These are phyloP conservation scores for Calocybe cyanea DNA, from an alignment of 768 basidiomycete species.

Conservation along the genomic window DNA sequence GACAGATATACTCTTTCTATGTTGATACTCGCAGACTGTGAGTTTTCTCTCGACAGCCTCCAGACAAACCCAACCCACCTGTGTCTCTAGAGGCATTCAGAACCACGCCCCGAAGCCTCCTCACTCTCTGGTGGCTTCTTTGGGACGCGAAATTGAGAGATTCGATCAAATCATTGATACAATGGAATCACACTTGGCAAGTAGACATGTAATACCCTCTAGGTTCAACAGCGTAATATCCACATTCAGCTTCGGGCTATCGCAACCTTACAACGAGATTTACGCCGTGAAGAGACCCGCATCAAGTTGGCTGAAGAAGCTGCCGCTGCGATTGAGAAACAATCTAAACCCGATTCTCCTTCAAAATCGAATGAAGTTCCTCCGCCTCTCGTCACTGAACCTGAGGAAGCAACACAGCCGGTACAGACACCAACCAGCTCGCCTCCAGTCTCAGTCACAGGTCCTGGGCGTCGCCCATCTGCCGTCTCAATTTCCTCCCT, in stretches of 20 bases:
- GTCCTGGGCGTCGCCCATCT: conserved; percentile 58
- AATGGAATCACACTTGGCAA: conserved; percentile 68
- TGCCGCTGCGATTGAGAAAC: conserved; percentile 25
- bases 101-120: conserved; percentile 60
- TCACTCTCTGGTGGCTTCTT: conserved; percentile 54
- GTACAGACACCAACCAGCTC: conserved; percentile 27
- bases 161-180: conserved; percentile 79
- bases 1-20: conserved; percentile 68
- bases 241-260: conserved; percentile 63
- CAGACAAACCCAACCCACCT: background rate
- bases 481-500: conserved; percentile 79
- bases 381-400: conserved; percentile 5
- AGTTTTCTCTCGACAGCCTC: conserved; percentile 20
- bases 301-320: conserved; percentile 35
- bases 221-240: background rate
- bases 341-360: conserved; percentile 20
- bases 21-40: conserved; percentile 63
- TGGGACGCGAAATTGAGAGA: conserved; percentile 72
- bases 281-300: conserved; percentile 57
- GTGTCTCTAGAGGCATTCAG: conserved; percentile 47
- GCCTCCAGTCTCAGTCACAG: conserved; percentile 28
- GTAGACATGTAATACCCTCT: conserved; percentile 18
- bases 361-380: conserved; percentile 18
- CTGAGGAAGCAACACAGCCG: conserved; percentile 11
- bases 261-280: conserved; percentile 66